Conservation (phyloP, 2,329 filamentous ascomycete genomes). For the Neopestalotiopsis clavispora region DNA sequence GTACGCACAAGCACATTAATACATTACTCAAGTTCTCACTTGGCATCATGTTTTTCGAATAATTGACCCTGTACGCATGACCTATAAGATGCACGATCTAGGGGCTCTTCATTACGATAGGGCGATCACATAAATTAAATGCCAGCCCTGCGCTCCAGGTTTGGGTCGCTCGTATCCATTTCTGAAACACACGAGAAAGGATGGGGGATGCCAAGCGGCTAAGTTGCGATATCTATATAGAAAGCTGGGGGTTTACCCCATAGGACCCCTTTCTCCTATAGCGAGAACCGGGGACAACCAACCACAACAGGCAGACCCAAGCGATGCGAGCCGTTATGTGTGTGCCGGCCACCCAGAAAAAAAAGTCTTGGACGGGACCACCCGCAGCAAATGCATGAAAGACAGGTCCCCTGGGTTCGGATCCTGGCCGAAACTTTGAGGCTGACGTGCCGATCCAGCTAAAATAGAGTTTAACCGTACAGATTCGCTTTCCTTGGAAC, state of each 20-base stretch:
- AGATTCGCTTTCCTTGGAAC: background rate
- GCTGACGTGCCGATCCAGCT: background rate
- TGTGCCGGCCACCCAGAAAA: background rate
- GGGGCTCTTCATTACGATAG: no score
- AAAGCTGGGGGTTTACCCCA: background rate
- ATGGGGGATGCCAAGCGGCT: background rate
- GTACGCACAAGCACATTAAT: background rate
- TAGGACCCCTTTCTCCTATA: background rate
- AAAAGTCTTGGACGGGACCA: background rate
- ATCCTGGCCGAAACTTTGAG: background rate
- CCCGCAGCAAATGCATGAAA: background rate
- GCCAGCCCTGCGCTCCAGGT: no score
- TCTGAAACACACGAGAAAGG: no score
- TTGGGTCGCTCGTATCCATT: no score
- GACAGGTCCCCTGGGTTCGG: background rate
- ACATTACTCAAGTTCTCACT: no score
- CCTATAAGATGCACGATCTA: no score
- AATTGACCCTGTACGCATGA: no score
- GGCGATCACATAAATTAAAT: no score
- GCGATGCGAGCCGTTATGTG: background rate
- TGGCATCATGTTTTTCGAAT: no score
- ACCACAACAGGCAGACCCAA: background rate
- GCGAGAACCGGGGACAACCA: background rate
- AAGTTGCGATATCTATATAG: background rate
- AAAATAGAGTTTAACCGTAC: background rate